phyloP scores from a whole-genome alignment of 805 yeast genomes.

The Ogataea populi-albae region DNA sequence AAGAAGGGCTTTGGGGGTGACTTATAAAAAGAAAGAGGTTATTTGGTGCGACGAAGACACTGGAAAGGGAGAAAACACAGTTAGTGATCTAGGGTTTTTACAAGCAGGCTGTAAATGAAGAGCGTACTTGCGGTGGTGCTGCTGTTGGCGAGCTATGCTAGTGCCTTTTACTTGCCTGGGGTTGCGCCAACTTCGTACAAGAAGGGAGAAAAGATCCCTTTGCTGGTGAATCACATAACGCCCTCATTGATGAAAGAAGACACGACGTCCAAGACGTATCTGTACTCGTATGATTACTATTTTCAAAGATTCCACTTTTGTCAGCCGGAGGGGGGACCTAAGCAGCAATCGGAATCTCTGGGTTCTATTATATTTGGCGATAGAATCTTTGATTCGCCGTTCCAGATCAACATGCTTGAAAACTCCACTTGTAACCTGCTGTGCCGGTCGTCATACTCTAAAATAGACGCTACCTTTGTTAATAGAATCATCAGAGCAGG shows the following conservation, averaged over 20 bases:
- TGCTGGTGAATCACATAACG: constrained; percentile 86
- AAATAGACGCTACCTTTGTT: constrained; percentile 69
- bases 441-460: constrained; percentile 61
- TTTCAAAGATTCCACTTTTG: constrained; percentile 83
- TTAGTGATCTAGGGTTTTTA: too few relatives aligned
- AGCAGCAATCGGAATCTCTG: constrained; percentile 80
- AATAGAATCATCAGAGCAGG: constrained; percentile 77
- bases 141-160: constrained; percentile 14
- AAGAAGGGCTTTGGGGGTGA: too few relatives aligned
- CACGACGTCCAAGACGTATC: constrained; percentile 47
- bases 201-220: constrained; percentile 67
- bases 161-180: constrained; percentile 89
- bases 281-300: constrained; percentile 81
- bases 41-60: too few relatives aligned
- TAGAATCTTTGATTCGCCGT: constrained; percentile 90
- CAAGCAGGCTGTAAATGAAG: too few relatives aligned
- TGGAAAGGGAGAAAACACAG: too few relatives aligned
- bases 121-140: background rate
- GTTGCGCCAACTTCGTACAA: constrained; percentile 91
- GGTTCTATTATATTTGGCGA: constrained; percentile 96
- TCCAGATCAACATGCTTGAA: constrained; percentile 73
- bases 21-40: too few relatives aligned
- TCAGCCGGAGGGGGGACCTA: constrained; percentile 60
- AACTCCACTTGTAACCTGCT: constrained; percentile 64
- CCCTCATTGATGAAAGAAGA: constrained; percentile 56